A percentile compares a stretch with the other conserved stretches of the same genome.
phyloP scores from a whole-genome alignment of 345 rosid genomes.

The Aurinia saxatilis region DNA sequence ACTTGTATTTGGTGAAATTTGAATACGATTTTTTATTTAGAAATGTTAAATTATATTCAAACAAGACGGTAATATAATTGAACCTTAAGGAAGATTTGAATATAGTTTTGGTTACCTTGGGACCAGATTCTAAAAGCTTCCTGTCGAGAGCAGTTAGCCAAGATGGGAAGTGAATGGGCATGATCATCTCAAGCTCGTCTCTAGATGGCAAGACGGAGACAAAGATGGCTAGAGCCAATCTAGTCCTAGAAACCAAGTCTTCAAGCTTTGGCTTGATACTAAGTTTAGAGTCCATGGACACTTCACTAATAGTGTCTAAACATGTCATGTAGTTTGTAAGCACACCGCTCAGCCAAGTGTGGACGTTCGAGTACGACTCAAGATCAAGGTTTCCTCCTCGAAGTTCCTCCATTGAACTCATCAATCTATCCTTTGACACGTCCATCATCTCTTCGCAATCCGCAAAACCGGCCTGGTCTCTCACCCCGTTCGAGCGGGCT shows the following conservation, averaged over 20 bases:
- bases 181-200: constrained; percentile 2
- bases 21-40: no score
- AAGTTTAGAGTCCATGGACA: constrained; percentile 12
- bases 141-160: constrained; percentile 59
- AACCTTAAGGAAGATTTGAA: no score
- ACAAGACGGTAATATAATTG: no score
- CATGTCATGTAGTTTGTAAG: constrained; percentile 81
- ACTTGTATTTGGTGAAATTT: no score
- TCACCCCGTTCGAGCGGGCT: constrained; percentile 29
- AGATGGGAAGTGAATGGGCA: constrained; percentile 30
- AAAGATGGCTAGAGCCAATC: constrained; percentile 49
- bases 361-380: constrained; percentile 41
- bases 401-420: constrained; percentile 44
- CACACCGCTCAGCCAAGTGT: constrained; percentile 74
- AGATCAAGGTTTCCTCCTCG: constrained; percentile 17
- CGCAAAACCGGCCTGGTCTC: constrained; percentile 32
- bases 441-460: constrained; percentile 63
- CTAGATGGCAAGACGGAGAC: constrained; percentile 29
- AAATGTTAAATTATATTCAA: no score
- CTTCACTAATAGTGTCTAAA: constrained; percentile 43
- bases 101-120: constrained; percentile 10
- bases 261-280: constrained; percentile 33
- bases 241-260: constrained; percentile 50
- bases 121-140: constrained; percentile 32
- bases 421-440: constrained; percentile 40